Base-by-base conservation (phyloP, 768 basidiomycete species). In the Rhodocollybia butyracea region DNA sequence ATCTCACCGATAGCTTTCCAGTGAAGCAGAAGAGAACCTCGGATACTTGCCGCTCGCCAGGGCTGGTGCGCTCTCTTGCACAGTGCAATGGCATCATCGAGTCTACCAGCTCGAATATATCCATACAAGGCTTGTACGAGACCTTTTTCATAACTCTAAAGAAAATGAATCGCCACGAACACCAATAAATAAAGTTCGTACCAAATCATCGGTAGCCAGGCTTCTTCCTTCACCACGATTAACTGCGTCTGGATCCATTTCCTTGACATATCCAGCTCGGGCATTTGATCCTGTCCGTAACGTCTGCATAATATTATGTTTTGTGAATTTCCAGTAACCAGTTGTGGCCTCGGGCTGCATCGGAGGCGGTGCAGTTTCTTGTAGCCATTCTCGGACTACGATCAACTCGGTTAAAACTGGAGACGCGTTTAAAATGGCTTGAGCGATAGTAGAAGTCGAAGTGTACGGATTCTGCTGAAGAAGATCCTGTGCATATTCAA, bases 21-120 rank as follows among this genome's bases (percentile, higher is more conserved):
- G 30, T 79, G 76, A 64, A 92, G 95, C 19, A 93, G 67, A 27
- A 84, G 68, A 1, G 91, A 88, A 1, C 96, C 96, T 5, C 89
- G 85, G 40, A 98, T 82, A 54, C 86, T 89, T 1, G 94, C 93
- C 2, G 93, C 92, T 22, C 94, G 79, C 96, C 95, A 98, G 0
- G 92, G 89, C 60, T 95, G 91, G 59, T 93, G 86, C 0, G 89
- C 88, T 61, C 83, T 84, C 60, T 86, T 75, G 65, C 92, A 94
- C 17, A 93, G 70, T 31, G 91, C 87, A 3, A 94, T 75, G 0
- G 94, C 96, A 11, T 91, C 87, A 11, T 90, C 90, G 27, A 96
- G 68, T 56, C 86, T 75, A n/a, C 95, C 95, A 5, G 89, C 86
- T 38, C 95, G 84, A 2, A 98, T 77, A 59, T 88, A 87, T 24